phyloP scores from a whole-genome alignment of 257 asterid species.

The Perilla frutescens region DNA sequence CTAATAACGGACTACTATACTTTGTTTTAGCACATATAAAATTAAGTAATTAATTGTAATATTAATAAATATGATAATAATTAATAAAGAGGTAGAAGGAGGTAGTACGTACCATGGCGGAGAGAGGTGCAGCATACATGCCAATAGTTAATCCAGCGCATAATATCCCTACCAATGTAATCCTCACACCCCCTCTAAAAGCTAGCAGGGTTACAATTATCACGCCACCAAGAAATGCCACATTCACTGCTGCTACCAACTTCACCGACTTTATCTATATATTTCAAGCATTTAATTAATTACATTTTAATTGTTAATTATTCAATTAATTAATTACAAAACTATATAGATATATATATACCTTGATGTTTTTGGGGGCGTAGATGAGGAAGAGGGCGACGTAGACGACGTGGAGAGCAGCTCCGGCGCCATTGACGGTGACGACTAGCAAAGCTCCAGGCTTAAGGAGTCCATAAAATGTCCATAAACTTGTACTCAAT shows the following conservation, averaged over 20 bases:
- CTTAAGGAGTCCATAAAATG: conserved; percentile 64
- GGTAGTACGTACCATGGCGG: conserved; percentile 54
- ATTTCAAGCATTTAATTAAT: neutral
- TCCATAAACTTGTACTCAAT: conserved; percentile 53
- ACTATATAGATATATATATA: no score
- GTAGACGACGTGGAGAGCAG: conserved; percentile 55
- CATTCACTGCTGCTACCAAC: conserved; percentile 51
- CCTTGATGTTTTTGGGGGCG: conserved; percentile 59
- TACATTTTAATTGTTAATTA: neutral
- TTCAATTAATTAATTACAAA: no score
- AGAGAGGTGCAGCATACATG: conserved; percentile 85
- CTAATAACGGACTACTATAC: no score
- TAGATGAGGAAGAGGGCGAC: conserved; percentile 61
- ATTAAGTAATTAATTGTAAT: no score
- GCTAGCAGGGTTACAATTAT: conserved; percentile 47
- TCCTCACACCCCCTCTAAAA: conserved; percentile 44
- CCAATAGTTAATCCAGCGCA: conserved; percentile 67
- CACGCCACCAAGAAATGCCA: conserved; percentile 60
- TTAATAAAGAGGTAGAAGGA: neutral
- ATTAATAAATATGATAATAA: no score
- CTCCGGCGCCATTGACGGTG: conserved; percentile 73
- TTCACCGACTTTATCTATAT: conserved; percentile 48
- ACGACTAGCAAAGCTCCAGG: conserved; percentile 60
- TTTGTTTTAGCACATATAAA: no score
- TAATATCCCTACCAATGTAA: conserved; percentile 60